Percentiles rank a stretch among this genome's conserved stretches.
phyloP scores from a whole-genome alignment of 2,329 filamentous ascomycete genomes.

The Verticillium klebahnii region DNA sequence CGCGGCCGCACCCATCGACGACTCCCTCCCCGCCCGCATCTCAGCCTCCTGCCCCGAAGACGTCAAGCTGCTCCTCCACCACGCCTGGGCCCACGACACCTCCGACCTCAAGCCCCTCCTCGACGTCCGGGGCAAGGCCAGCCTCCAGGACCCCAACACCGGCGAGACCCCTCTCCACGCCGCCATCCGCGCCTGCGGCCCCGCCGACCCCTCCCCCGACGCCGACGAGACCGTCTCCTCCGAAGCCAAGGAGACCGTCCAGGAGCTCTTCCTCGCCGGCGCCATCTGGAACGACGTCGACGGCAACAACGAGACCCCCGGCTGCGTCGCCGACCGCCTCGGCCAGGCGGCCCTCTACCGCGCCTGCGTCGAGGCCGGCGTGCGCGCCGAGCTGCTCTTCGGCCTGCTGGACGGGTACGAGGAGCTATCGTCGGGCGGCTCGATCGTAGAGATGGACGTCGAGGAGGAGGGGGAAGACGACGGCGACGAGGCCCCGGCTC shows the following conservation, averaged over 20 bases:
- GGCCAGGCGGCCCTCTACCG: slow-evolving; percentile 70
- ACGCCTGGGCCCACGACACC: slow-evolving; percentile 58
- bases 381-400: slow-evolving; percentile 83
- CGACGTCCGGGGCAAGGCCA: slow-evolving; percentile 57
- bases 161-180: slow-evolving; percentile 87
- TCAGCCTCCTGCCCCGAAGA: slow-evolving; percentile 46
- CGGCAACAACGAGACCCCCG: slow-evolving; percentile 80
- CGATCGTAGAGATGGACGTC: slow-evolving; percentile 28
- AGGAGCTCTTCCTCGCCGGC: slow-evolving; percentile 76
- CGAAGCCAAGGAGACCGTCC: slow-evolving; percentile 62
- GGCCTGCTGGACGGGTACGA: slow-evolving; percentile 80
- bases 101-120: slow-evolving; percentile 65
- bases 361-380: slow-evolving; percentile 81
- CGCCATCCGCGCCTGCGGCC: slow-evolving; percentile 72
- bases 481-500: slow-evolving; percentile 30
- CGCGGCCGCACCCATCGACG: slow-evolving; percentile 31
- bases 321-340: slow-evolving; percentile 72
- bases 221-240: slow-evolving; percentile 43
- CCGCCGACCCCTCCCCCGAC: slow-evolving; percentile 18
- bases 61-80: slow-evolving; percentile 46
- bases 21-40: slow-evolving; percentile 50
- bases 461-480: slow-evolving; percentile 42
- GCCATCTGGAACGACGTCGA: slow-evolving; percentile 98
- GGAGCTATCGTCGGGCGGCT: slow-evolving; percentile 53
- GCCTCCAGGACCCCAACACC: slow-evolving; percentile 78